Evolutionary conservation across 768 basidiomycete genomes (phyloP).

Genomic region (Tricholoma matsutake): DNA sequence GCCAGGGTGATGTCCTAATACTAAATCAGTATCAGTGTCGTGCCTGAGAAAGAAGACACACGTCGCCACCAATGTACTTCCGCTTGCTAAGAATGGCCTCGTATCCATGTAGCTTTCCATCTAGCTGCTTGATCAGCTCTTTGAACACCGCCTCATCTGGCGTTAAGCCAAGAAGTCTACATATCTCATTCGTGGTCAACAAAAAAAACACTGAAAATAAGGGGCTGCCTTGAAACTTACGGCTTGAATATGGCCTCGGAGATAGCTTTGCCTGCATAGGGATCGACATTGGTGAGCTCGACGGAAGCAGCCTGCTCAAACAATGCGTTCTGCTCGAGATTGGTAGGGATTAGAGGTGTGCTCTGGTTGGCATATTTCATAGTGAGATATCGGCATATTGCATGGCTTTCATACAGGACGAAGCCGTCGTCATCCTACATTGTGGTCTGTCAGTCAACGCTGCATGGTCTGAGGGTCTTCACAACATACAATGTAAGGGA

Average conservation of each 20-base stretch:
- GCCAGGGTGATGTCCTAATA: slow-evolving; percentile 33
- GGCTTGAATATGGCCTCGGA: slow-evolving; percentile 44
- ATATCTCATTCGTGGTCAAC: too few relatives aligned
- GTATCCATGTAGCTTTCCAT: slow-evolving; percentile 39
- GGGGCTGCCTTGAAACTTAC: slow-evolving; percentile 35
- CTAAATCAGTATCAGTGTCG: not conserved
- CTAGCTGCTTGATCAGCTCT: slow-evolving; percentile 21
- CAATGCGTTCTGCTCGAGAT: slow-evolving; percentile 27
- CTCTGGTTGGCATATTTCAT: slow-evolving; percentile 45
- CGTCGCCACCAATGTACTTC: slow-evolving; percentile 45
- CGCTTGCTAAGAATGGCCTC: slow-evolving; percentile 43
- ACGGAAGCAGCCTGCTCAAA: slow-evolving; percentile 40
- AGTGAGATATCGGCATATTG: slow-evolving; percentile 51
- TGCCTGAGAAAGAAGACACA: slow-evolving; percentile 17
- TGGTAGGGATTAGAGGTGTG: slow-evolving; percentile 40
- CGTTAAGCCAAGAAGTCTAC: not conserved
- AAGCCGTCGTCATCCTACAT: slow-evolving; percentile 31
- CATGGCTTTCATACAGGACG: slow-evolving; percentile 51
- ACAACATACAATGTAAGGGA: slow-evolving; percentile 12
- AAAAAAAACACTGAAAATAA: not conserved
- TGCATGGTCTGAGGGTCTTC: too few relatives aligned
- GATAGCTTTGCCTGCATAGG: slow-evolving; percentile 28
- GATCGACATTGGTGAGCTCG: slow-evolving; percentile 46
- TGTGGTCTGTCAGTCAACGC: not conserved
- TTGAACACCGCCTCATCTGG: slow-evolving; percentile 19